These are phyloP conservation scores for Lactarius sanguifluus DNA, from an alignment of 768 basidiomycete genomes.

Conservation along the genomic window DNA sequence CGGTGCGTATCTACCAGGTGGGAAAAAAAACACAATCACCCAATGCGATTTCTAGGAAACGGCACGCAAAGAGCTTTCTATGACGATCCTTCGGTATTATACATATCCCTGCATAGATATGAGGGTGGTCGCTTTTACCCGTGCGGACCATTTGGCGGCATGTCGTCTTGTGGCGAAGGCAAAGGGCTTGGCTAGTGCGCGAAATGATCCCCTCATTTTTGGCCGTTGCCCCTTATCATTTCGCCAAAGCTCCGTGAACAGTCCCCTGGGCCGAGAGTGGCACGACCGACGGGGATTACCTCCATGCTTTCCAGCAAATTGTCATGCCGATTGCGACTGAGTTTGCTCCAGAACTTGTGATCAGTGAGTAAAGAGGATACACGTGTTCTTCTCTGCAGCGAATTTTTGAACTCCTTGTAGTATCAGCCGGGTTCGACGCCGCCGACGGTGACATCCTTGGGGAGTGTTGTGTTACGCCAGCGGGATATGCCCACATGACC, in stretches of 20 bases:
- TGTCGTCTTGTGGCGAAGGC: constrained; percentile 85
- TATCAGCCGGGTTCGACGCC: constrained; percentile 98
- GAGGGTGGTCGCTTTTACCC: constrained; percentile 93
- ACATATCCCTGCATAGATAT: constrained; percentile 94
- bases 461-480: constrained; percentile 85
- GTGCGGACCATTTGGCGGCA: constrained; percentile 82
- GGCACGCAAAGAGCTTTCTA: constrained; percentile 97
- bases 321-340: constrained; percentile 98
- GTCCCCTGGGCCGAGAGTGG: constrained; percentile 89
- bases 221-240: constrained; percentile 11
- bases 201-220: constrained; percentile 6
- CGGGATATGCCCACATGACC: constrained; percentile 98
- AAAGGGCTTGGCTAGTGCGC: constrained; percentile 83
- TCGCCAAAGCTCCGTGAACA: constrained; percentile 78
- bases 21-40: background rate
- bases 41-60: constrained; percentile 60
- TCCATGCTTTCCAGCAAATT: constrained; percentile 93
- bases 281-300: constrained; percentile 94
- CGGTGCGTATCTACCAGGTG: constrained; percentile 46
- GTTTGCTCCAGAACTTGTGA: constrained; percentile 93
- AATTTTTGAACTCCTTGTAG: constrained; percentile 42
- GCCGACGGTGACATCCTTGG: constrained; percentile 92
- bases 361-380: constrained; percentile 59
- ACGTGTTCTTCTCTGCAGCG: background rate
- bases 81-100: constrained; percentile 87